Evolutionary conservation across 2,329 filamentous ascomycete species (phyloP), one percentile per base, ranked within the genome.

Genomic region (Fusarium sp.): DNA sequence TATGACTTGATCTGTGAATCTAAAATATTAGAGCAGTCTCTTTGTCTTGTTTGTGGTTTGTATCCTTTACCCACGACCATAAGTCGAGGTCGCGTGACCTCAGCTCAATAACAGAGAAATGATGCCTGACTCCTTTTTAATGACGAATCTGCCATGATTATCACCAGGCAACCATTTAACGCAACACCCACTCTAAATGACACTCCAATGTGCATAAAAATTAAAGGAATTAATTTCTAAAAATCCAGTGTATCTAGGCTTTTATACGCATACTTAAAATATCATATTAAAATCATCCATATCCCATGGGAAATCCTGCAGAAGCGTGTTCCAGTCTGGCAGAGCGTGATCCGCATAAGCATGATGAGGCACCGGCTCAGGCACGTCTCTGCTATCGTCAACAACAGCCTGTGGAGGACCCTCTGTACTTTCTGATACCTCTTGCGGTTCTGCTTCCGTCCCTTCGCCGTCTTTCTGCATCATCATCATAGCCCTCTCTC

Each of bases 301-400:
- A 10, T 77, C 75, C 7, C 76, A 51, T 10, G 74, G 72, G 31
- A 78, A 76, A 34, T 77, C 75, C n/a, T 76, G 67, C 53, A 78
- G 42, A 16, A 78, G 53, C 6, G 70, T 72, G 29, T 66, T 73
- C 76, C 76, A 78, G 40, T 78, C 75, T 3, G 73, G 61, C 1
- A 29, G 4, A 11, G 10, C 27, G 1, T 29, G 27, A 29, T 29
- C 27, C 1, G 27, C 27, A 29, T 29, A 29, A 29, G 27, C 27
- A 29, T 29, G 27, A 29, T 29, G 27, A 11, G 27, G 4, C 11
- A 33, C 6, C 13, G 16, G 54, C 18, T 40, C 55, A 14, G 38
- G 25, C 4, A 27, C 56, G 29, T 7, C 9, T 1, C 9, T 20
- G 10, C 57, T n/a, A 4, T 16, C 31, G 14, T 49, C 51, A 4